A percentile compares a stretch with the other conserved stretches of the same genome.
phyloP scores from a whole-genome alignment of 108 stramenopile genomes.

The Aurantiochytrium sp. region DNA sequence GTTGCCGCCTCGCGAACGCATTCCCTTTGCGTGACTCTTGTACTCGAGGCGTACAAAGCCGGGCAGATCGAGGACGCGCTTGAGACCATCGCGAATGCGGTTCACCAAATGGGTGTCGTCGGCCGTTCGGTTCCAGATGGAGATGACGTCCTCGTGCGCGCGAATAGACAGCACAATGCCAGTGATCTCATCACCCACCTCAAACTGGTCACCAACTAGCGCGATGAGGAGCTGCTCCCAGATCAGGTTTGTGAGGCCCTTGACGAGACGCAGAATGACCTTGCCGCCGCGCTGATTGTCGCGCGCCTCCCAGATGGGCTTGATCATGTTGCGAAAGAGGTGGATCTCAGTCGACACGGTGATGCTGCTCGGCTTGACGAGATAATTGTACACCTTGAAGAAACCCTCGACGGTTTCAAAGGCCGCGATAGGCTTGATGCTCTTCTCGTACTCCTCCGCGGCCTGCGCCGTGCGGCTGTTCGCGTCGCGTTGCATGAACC shows the following conservation, averaged over 20 bases:
- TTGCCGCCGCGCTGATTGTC: constrained; percentile 79
- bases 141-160: constrained; percentile 81
- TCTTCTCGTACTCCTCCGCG: constrained; percentile 59
- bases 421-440: constrained; percentile 72
- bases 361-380: constrained; percentile 71
- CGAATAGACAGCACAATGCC: constrained; percentile 83
- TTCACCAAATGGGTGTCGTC: constrained; percentile 62
- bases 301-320: constrained; percentile 93
- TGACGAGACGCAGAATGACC: constrained; percentile 80
- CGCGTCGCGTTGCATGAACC: constrained; percentile 28
- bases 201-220: constrained; percentile 86
- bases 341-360: constrained; percentile 75
- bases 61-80: constrained; percentile 69
- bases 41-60: constrained; percentile 53
- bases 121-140: constrained; percentile 79
- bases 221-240: constrained; percentile 91
- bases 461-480: neutral
- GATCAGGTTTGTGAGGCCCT: constrained; percentile 68
- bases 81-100: constrained; percentile 69
- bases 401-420: constrained; percentile 83
- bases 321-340: constrained; percentile 85
- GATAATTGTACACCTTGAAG: constrained; percentile 78
- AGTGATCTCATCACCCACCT: constrained; percentile 63
- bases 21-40: constrained; percentile 17
- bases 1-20: neutral